Conservation (phyloP, 805 yeast genomes). For the Nadsonia fulvescens region DNA sequence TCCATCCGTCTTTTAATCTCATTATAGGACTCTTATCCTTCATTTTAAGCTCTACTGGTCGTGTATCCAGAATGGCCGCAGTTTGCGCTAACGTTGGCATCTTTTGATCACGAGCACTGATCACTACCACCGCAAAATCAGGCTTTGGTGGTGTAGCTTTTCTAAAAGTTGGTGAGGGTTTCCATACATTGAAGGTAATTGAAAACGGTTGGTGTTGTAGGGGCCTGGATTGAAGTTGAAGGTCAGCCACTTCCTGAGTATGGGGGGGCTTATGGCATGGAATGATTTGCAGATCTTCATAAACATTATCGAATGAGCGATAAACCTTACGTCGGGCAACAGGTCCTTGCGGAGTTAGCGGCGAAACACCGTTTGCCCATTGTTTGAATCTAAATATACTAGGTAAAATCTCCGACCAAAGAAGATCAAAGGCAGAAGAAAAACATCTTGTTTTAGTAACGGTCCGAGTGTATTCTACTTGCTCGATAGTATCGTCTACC, state of each 20-base stretch:
- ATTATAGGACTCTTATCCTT: constrained; percentile 18
- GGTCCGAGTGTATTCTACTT: too few species aligned
- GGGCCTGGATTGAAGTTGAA: neutral
- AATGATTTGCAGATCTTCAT: constrained; percentile 10
- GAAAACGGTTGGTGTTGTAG: constrained; percentile 2
- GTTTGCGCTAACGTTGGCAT: constrained; percentile 20
- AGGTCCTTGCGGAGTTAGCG: constrained; percentile 3
- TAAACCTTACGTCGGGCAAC: constrained; percentile 3
- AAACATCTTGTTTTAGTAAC: too few species aligned
- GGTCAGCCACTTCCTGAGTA: neutral
- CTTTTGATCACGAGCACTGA: constrained; percentile 22
- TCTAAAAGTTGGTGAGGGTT: constrained; percentile 49
- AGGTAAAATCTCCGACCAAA: too few species aligned
- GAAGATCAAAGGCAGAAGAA: too few species aligned
- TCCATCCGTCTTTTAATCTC: constrained; percentile 33
- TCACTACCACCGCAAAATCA: constrained; percentile 53
- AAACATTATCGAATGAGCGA: constrained; percentile 7
- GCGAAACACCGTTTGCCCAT: neutral
- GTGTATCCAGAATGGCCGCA: neutral
- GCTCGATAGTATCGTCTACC: too few species aligned
- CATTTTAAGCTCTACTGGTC: constrained; percentile 10
- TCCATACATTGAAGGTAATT: constrained; percentile 51
- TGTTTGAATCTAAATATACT: too few species aligned
- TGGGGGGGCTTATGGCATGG: constrained; percentile 11
- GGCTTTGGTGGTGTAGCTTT: constrained; percentile 52